Evolutionary conservation across 305 asterid species (phyloP).

Genomic region (Plantago coronopus): DNA sequence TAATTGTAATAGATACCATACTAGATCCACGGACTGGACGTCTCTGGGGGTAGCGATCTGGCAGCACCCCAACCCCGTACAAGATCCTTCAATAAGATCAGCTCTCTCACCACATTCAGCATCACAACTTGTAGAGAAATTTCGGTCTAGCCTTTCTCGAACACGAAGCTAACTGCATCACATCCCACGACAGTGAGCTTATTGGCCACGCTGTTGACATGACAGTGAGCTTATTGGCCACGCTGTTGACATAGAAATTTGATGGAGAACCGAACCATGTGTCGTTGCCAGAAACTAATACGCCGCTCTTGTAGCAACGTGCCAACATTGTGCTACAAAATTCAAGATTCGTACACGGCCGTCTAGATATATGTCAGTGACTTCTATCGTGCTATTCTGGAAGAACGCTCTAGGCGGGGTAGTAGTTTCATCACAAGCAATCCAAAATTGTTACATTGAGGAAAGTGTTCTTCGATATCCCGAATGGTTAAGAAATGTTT

Average conservation of each 20-base stretch:
- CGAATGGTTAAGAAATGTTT: slow-evolving; percentile 41
- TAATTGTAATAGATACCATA: not conserved
- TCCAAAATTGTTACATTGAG: not conserved
- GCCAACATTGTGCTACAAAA: slow-evolving; percentile 14
- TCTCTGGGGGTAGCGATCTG: slow-evolving; percentile 26
- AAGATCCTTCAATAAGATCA: slow-evolving; percentile 23
- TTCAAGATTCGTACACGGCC: slow-evolving; percentile 31
- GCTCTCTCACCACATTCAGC: slow-evolving; percentile 23
- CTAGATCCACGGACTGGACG: not conserved
- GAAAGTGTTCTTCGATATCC: slow-evolving; percentile 26
- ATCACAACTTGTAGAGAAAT: slow-evolving; percentile 28
- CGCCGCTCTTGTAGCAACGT: slow-evolving; percentile 19
- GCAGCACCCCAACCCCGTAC: slow-evolving; percentile 40
- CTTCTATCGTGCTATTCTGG: not conserved
- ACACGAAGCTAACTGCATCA: slow-evolving; percentile 23
- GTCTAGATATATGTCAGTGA: slow-evolving; percentile 29
- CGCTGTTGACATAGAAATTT: slow-evolving; percentile 14
- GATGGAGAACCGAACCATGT: not conserved
- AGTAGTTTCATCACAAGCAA: slow-evolving; percentile 28
- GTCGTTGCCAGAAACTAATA: too few species aligned
- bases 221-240: slow-evolving; percentile 32
- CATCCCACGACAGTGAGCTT: slow-evolving; percentile 40
- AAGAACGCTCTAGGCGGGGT: slow-evolving; percentile 24
- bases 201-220: slow-evolving; percentile 30
- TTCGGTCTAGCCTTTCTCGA: slow-evolving; percentile 14